These are phyloP conservation scores for Aspergillus hancockii DNA, from an alignment of 495 filamentous ascomycete genomes.

Conservation along the genomic window DNA sequence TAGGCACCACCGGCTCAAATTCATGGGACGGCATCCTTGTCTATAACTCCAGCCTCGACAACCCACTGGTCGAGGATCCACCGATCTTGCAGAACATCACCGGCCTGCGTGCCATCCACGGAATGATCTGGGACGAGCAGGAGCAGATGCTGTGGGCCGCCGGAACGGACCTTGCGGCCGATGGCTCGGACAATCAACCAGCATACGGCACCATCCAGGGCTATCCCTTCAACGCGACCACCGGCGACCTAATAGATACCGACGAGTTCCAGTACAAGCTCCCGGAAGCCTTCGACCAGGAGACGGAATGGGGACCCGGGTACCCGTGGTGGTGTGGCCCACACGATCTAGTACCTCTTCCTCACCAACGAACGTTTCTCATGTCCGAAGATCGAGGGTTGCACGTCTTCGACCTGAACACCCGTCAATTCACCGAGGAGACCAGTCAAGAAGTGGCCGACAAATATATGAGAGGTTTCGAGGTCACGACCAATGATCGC, in stretches of 20 bases:
- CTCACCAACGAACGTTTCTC: conserved; percentile 29
- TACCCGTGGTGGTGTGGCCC: conserved; percentile 32
- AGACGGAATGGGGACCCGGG: conserved; percentile 28
- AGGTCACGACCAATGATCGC: conserved; percentile 29
- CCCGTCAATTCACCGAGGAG: conserved; percentile 13
- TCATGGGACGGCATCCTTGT: conserved; percentile 32
- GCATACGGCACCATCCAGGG: conserved; percentile 27
- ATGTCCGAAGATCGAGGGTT: conserved; percentile 27
- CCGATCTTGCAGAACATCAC: conserved; percentile 31
- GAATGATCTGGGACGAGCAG: conserved; percentile 33
- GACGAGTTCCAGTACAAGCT: conserved; percentile 19
- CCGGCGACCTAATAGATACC: conserved; percentile 21
- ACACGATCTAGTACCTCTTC: conserved; percentile 33
- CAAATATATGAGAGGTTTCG: conserved; percentile 30
- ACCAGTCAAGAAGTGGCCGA: conserved; percentile 18
- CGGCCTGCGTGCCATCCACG: conserved; percentile 31
- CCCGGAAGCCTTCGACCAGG: conserved; percentile 18
- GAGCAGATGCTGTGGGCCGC: conserved; percentile 30
- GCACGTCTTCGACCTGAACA: conserved; percentile 28
- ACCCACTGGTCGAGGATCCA: conserved; percentile 27
- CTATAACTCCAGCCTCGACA: conserved; percentile 25
- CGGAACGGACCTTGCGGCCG: conserved; percentile 31
- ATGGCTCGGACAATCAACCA: conserved; percentile 27
- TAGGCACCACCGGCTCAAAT: conserved; percentile 30
- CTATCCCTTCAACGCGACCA: conserved; percentile 26